These are phyloP conservation scores for Kalmusia sp. DNA, from an alignment of 2,329 filamentous ascomycete species.

Conservation along the genomic window DNA sequence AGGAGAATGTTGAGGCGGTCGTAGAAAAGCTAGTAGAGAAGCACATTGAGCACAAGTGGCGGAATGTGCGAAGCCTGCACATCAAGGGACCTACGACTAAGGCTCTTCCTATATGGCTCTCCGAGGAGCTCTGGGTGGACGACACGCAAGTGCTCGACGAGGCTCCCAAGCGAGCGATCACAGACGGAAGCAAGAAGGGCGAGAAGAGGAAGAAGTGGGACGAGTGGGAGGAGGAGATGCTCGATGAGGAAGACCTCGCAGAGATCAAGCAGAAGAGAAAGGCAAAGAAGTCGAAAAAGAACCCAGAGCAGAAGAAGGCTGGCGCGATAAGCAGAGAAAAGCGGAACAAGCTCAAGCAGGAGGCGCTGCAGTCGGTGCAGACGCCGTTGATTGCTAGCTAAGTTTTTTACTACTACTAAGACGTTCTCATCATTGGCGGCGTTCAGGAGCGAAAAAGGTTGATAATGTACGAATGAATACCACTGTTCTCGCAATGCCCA, in stretches of 20 bases:
- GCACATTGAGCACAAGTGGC: constrained; percentile 86
- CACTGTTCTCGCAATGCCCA: neutral
- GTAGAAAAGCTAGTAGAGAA: constrained; percentile 70
- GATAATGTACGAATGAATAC: constrained; percentile 6
- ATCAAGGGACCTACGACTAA: constrained; percentile 90
- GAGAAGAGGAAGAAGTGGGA: constrained; percentile 48
- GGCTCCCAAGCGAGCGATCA: constrained; percentile 43
- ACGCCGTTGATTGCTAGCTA: constrained; percentile 40
- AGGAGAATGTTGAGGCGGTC: constrained; percentile 80
- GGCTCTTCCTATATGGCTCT: constrained; percentile 92
- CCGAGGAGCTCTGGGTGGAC: constrained; percentile 89
- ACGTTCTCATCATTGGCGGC: constrained; percentile 1
- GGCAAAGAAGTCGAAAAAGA: constrained; percentile 59
- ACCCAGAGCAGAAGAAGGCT: constrained; percentile 34
- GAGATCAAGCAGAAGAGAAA: constrained; percentile 46
- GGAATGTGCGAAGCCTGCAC: constrained; percentile 82
- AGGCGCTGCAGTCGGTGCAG: constrained; percentile 53
- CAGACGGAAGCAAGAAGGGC: constrained; percentile 30
- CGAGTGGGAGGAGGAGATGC: constrained; percentile 46
- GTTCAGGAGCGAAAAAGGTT: constrained; percentile 8
- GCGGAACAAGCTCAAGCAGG: constrained; percentile 58
- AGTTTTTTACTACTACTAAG: too few relatives aligned
- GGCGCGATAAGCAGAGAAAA: constrained; percentile 53
- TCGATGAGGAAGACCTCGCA: constrained; percentile 42
- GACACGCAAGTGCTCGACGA: constrained; percentile 73